Conservation (phyloP, 2,329 filamentous ascomycete species). For the Fusarium bactridioides region DNA sequence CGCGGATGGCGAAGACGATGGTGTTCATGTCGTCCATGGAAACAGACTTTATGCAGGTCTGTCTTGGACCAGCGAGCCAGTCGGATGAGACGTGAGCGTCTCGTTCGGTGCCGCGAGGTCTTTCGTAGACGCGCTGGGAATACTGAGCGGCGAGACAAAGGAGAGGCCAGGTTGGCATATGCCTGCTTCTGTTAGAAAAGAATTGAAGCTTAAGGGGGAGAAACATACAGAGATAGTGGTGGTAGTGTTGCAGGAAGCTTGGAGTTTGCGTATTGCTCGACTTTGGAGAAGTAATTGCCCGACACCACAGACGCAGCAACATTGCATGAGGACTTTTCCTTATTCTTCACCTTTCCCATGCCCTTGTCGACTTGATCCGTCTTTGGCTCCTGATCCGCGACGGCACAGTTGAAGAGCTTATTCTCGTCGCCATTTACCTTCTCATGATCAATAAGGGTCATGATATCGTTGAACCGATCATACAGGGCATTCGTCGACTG, state of each 20-base stretch:
- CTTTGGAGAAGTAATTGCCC: constrained; percentile 75
- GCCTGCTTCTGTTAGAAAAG: constrained; percentile 51
- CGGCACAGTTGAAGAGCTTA: constrained; percentile 56
- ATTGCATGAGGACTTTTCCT: constrained; percentile 22
- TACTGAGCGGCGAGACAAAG: constrained; percentile 82
- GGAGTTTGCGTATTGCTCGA: constrained; percentile 81
- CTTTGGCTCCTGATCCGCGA: neutral
- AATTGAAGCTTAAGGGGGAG: neutral
- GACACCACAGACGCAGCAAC: constrained; percentile 45
- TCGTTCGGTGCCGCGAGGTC: constrained; percentile 67
- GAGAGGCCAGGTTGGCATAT: constrained; percentile 78
- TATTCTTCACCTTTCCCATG: constrained; percentile 25
- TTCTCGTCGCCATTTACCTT: constrained; percentile 60
- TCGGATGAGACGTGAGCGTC: constrained; percentile 76
- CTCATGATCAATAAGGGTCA: constrained; percentile 76
- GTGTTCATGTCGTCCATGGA: constrained; percentile 80
- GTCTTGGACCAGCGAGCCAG: constrained; percentile 78
- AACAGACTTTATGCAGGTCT: constrained; percentile 84
- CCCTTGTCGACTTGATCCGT: constrained; percentile 1
- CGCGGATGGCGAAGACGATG: constrained; percentile 85
- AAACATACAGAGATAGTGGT: constrained; percentile 69
- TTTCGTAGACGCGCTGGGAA: constrained; percentile 76
- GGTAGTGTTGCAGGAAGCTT: constrained; percentile 73
- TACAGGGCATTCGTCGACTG: constrained; percentile 58
- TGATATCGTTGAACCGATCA: constrained; percentile 72